Evolutionary conservation across 2,329 filamentous ascomycete genomes (phyloP).

Genomic region (Cercospora sp.): DNA sequence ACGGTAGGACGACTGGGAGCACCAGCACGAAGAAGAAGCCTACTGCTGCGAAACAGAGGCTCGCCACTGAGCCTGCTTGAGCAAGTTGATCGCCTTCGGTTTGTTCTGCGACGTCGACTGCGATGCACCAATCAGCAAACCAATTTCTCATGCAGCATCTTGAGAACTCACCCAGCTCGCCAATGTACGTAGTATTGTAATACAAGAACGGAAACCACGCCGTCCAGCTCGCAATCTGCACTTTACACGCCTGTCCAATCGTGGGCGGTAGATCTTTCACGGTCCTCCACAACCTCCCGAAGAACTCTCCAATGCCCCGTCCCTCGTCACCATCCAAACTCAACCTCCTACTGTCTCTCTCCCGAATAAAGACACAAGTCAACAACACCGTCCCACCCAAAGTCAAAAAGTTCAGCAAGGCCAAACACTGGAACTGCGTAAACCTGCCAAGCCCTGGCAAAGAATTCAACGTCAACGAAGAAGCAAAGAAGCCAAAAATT

Average conservation of each 20-base stretch:
- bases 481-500: conserved; percentile 28
- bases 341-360: conserved; percentile 21
- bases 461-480: conserved; percentile 16
- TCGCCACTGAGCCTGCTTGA: conserved; percentile 25
- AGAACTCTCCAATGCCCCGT: conserved; percentile 14
- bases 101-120: conserved; percentile 11
- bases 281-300: conserved; percentile 20
- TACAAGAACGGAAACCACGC: conserved; percentile 30
- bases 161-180: conserved; percentile 25
- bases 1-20: conserved; percentile 18
- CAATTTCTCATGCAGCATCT: background rate
- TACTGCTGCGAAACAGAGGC: conserved; percentile 26
- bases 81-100: conserved; percentile 21
- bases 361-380: conserved; percentile 22
- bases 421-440: conserved; percentile 26
- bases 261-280: conserved; percentile 17
- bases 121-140: background rate
- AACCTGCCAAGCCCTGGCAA: conserved; percentile 20
- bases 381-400: conserved; percentile 23
- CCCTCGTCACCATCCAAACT: background rate
- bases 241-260: conserved; percentile 23
- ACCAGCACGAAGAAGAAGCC: conserved; percentile 25
- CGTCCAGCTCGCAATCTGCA: conserved; percentile 24
- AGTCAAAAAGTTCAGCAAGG: conserved; percentile 25
- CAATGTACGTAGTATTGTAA: conserved; percentile 30